Conservation (phyloP, 2,329 filamentous ascomycete genomes). For the Beauveria caledonica region DNA sequence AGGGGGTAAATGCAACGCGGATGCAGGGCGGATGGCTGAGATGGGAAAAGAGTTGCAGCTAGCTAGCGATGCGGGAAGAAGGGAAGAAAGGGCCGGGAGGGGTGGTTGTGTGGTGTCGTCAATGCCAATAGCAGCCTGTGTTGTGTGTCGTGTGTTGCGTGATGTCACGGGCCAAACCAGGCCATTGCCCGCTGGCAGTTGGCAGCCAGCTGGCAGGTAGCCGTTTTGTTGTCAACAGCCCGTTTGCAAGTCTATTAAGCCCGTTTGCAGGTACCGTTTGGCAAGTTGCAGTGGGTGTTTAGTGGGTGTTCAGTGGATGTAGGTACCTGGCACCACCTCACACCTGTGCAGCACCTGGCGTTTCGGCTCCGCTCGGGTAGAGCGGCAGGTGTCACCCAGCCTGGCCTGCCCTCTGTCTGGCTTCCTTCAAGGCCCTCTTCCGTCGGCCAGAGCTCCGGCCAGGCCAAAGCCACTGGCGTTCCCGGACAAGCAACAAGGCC, state of each 20-base stretch:
- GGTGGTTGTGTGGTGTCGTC: not conserved
- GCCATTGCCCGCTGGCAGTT: constrained; percentile 2
- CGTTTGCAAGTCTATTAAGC: not conserved
- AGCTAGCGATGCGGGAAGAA: not conserved
- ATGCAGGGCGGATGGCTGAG: not conserved
- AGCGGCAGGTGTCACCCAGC: not conserved
- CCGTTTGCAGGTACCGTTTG: not conserved
- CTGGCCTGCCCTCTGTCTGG: too few species aligned
- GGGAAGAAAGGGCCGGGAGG: not conserved
- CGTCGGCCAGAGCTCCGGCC: not conserved
- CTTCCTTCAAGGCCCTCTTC: not conserved
- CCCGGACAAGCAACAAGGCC: not conserved
- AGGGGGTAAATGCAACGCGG: not conserved
- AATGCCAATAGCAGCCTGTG: not conserved
- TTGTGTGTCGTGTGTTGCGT: not conserved
- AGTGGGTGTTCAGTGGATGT: not conserved
- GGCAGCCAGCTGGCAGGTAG: not conserved
- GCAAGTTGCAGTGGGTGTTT: not conserved
- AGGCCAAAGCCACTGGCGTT: not conserved
- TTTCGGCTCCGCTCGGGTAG: constrained; percentile 3
- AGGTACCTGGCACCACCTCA: not conserved
- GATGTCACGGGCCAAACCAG: not conserved
- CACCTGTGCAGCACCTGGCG: not conserved
- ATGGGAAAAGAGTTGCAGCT: constrained; percentile 1
- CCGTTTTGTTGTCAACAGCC: not conserved